These are phyloP conservation scores for Rhizopus arrhizus DNA, from an alignment of 371 early-diverging fungal genomes.

Conservation along the genomic window DNA sequence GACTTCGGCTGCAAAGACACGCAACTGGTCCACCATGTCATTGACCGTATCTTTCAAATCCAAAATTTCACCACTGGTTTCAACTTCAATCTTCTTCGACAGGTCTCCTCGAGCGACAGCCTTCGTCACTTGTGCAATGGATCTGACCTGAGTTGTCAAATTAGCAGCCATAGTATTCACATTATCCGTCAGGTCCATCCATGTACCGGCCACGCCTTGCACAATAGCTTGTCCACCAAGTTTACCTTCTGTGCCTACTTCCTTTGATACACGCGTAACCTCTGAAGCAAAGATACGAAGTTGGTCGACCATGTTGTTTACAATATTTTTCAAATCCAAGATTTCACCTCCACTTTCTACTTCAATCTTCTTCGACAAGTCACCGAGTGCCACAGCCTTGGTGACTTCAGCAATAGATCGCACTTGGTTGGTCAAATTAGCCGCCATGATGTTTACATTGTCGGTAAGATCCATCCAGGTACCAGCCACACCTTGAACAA, in stretches of 20 bases:
- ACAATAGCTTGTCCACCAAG: no score
- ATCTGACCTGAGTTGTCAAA: constrained; percentile 58
- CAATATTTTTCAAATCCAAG: constrained; percentile 27
- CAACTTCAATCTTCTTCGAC: constrained; percentile 40
- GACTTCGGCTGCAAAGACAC: no score
- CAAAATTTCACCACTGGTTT: constrained; percentile 34
- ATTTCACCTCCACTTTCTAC: constrained; percentile 46
- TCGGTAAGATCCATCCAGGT: no score
- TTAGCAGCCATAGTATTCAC: constrained; percentile 55
- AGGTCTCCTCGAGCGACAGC: constrained; percentile 38
- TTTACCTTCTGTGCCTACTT: no score
- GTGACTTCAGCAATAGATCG: no score
- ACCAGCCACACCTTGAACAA: no score
- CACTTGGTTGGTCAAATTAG: no score
- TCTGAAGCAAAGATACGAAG: no score
- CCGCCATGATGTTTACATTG: no score
- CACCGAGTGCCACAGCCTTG: no score
- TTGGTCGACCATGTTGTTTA: no score
- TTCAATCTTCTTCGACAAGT: constrained; percentile 31
- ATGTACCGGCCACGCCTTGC: constrained; percentile 11
- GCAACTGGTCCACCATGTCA: constrained; percentile 34
- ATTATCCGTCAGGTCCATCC: constrained; percentile 52
- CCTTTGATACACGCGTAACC: no score
- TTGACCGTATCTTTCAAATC: constrained; percentile 42
- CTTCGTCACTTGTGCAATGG: constrained; percentile 39